These are phyloP conservation scores for Scytalidium lignicola DNA, from an alignment of 2,329 filamentous ascomycete species.

Conservation along the genomic window DNA sequence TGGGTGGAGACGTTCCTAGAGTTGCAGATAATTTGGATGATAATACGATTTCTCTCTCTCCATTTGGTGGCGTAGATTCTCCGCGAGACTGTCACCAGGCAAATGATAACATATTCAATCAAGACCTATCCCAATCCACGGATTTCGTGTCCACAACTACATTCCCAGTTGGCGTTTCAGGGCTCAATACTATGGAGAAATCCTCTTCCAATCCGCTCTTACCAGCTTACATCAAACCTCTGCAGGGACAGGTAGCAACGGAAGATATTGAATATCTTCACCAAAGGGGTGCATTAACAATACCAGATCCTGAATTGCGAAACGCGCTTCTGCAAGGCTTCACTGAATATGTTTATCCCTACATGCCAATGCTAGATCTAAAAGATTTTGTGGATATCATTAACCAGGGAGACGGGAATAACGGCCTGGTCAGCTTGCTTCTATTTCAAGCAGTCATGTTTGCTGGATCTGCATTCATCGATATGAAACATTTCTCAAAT, in stretches of 20 bases:
- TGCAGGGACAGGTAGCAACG: constrained; percentile 66
- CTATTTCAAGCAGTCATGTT: constrained; percentile 93
- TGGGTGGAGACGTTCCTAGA: not conserved
- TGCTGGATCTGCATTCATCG: constrained; percentile 76
- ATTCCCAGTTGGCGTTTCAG: not conserved
- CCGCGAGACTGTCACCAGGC: not conserved
- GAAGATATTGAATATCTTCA: constrained; percentile 79
- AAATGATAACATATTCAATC: not conserved
- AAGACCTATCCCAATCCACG: not conserved
- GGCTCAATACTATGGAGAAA: not conserved
- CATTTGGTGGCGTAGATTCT: not conserved
- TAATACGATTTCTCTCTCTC: constrained; percentile 1
- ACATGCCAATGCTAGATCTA: constrained; percentile 78
- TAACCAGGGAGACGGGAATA: not conserved
- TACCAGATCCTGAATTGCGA: constrained; percentile 65
- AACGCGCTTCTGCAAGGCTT: constrained; percentile 76
- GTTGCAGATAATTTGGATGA: not conserved
- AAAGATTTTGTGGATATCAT: constrained; percentile 42
- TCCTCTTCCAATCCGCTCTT: constrained; percentile 26
- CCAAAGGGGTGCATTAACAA: constrained; percentile 73
- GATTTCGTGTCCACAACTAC: not conserved
- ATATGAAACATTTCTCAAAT: constrained; percentile 66
- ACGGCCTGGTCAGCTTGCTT: constrained; percentile 63
- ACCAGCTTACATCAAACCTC: constrained; percentile 66
- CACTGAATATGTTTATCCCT: constrained; percentile 82